phyloP scores from a whole-genome alignment of 1,139 yeast species.

The Debaryomycetaceae sp. region DNA sequence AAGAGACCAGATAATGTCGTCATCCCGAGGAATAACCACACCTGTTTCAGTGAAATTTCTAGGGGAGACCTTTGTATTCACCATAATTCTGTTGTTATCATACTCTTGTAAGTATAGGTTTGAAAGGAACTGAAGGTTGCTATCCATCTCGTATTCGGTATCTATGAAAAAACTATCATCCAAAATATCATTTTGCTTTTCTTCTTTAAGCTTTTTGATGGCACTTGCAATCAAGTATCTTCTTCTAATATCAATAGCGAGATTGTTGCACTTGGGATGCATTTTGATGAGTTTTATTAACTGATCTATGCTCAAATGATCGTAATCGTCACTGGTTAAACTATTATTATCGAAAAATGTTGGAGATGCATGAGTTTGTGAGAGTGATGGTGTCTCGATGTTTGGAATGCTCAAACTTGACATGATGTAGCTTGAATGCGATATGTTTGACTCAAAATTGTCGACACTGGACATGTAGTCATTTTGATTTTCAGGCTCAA shows the following conservation, averaged over 20 bases:
- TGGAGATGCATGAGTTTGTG: constrained; percentile 6
- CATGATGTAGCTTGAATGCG: neutral
- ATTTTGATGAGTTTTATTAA: constrained; percentile 32
- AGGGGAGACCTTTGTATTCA: constrained; percentile 43
- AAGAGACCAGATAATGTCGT: constrained; percentile 90
- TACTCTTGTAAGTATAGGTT: constrained; percentile 42
- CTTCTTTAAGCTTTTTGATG: constrained; percentile 36
- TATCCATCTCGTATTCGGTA: constrained; percentile 43
- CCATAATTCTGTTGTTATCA: constrained; percentile 20
- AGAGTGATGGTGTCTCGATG: constrained; percentile 7
- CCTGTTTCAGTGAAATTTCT: constrained; percentile 69
- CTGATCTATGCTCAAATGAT: constrained; percentile 34
- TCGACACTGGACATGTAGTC: constrained; percentile 1
- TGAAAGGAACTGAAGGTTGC: constrained; percentile 38
- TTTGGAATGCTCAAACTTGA: constrained; percentile 1
- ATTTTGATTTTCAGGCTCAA: constrained; percentile 4
- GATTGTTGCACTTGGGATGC: constrained; percentile 8
- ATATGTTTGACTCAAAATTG: neutral
- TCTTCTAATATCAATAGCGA: constrained; percentile 32
- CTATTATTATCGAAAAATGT: constrained; percentile 21
- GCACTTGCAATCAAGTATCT: constrained; percentile 36
- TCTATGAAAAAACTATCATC: constrained; percentile 32
- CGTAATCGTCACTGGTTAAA: constrained; percentile 40
- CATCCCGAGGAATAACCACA: constrained; percentile 79
- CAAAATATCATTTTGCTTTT: constrained; percentile 33